phyloP scores from a whole-genome alignment of 2,329 filamentous ascomycete genomes.

The Fusarium bactridioides region DNA sequence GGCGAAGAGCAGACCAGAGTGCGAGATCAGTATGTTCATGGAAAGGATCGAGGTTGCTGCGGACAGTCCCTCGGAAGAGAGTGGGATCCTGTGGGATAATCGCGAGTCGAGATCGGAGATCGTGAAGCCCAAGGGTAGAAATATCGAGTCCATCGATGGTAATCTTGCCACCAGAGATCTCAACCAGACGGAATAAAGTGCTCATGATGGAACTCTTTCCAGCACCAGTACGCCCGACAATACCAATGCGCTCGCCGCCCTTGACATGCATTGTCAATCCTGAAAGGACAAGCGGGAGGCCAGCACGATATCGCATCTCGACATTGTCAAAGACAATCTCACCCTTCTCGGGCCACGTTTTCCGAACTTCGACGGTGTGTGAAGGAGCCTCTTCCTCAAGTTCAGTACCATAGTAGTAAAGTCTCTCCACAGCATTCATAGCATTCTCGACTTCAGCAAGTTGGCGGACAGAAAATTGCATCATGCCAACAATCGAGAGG shows the following conservation, averaged over 20 bases:
- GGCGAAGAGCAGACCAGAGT: constrained; percentile 79
- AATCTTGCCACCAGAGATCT: constrained; percentile 69
- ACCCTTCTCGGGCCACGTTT: constrained; percentile 85
- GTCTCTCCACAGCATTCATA: constrained; percentile 94
- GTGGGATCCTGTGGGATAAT: constrained; percentile 89
- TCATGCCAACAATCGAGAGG: constrained; percentile 90
- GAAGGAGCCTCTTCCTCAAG: constrained; percentile 90
- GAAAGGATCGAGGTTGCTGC: constrained; percentile 84
- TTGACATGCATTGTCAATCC: constrained; percentile 75
- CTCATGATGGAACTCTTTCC: constrained; percentile 88
- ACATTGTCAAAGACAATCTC: constrained; percentile 80
- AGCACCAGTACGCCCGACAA: constrained; percentile 83
- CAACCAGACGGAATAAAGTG: constrained; percentile 79
- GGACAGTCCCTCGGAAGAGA: constrained; percentile 81
- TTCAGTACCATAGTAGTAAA: constrained; percentile 87
- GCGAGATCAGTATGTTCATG: constrained; percentile 78
- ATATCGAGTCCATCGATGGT: constrained; percentile 74
- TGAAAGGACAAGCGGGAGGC: constrained; percentile 76
- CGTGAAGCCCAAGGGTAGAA: constrained; percentile 75
- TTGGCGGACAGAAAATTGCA: constrained; percentile 94
- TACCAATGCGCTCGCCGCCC: constrained; percentile 80
- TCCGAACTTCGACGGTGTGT: constrained; percentile 75
- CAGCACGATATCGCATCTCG: constrained; percentile 78
- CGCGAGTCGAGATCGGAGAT: constrained; percentile 77
- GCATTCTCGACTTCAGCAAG: constrained; percentile 96